These are phyloP conservation scores for Uronychia setigera DNA, from an alignment of 73 alveolate species.

Conservation along the genomic window DNA sequence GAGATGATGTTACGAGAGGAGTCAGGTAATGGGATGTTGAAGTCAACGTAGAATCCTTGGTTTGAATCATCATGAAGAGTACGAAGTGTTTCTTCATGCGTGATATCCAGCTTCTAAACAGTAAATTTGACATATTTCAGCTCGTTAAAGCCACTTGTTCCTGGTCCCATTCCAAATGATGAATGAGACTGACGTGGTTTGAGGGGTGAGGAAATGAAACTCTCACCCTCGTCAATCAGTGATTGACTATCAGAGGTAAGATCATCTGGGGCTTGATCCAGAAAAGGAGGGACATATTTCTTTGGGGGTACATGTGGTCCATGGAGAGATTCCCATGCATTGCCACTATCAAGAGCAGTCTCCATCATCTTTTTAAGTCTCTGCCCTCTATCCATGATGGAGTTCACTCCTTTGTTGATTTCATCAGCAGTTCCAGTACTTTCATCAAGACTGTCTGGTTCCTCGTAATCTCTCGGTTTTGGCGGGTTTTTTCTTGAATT, in stretches of 20 bases:
- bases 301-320: conserved; percentile 38
- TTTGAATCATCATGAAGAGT: conserved; percentile 29
- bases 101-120: conserved; percentile 18
- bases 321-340: conserved; percentile 64
- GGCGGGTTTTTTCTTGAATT: conserved; percentile 1
- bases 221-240: conserved; percentile 8
- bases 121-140: conserved; percentile 28
- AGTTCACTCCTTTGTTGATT: conserved; percentile 2
- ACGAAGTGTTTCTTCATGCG: conserved; percentile 31
- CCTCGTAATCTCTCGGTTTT: not conserved
- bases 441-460: not conserved
- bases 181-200: not conserved
- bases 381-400: conserved; percentile 53
- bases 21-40: conserved; percentile 45
- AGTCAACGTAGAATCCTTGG: conserved; percentile 6
- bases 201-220: not conserved
- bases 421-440: not conserved
- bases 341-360: conserved; percentile 33
- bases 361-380: conserved; percentile 46
- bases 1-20: conserved; percentile 24
- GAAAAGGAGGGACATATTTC: conserved; percentile 55
- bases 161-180: too few relatives aligned
- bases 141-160: conserved; percentile 14
- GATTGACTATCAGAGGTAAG: not conserved
- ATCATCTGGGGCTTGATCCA: conserved; percentile 3